phyloP scores from a whole-genome alignment of 768 basidiomycete species.

The Termitomyces sp. region DNA sequence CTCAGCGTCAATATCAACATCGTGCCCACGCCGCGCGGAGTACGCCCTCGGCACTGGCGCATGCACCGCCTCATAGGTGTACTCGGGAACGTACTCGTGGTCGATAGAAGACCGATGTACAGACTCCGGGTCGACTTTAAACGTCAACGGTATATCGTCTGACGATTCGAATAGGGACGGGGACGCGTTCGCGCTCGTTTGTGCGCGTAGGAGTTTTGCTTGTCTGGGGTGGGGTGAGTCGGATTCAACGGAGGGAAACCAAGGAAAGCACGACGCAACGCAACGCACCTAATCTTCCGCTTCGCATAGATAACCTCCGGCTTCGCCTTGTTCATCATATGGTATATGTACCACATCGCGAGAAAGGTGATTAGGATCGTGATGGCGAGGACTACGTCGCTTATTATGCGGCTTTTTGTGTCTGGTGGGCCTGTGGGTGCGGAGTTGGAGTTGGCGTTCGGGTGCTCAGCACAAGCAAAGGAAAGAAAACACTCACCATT shows the following conservation, averaged over 20 bases:
- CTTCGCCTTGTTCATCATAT: slow-evolving; percentile 66
- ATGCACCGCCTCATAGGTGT: too few relatives aligned
- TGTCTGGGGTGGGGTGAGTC: slow-evolving; percentile 36
- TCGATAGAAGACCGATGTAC: slow-evolving; percentile 20
- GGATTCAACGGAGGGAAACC: too few relatives aligned
- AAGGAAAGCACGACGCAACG: too few relatives aligned
- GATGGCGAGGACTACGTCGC: slow-evolving; percentile 61
- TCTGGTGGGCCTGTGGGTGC: slow-evolving; percentile 28
- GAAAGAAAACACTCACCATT: slow-evolving; percentile 23
- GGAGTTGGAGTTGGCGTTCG: too few relatives aligned
- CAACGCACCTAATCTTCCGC: slow-evolving; percentile 61
- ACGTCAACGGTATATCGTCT: slow-evolving; percentile 36
- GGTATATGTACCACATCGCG: slow-evolving; percentile 85
- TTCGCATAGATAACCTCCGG: slow-evolving; percentile 64
- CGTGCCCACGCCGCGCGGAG: too few relatives aligned
- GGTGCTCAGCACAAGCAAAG: too few relatives aligned
- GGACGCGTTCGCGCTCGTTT: too few relatives aligned
- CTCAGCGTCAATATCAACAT: too few relatives aligned
- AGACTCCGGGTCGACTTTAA: slow-evolving; percentile 30
- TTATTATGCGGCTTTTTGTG: slow-evolving; percentile 60
- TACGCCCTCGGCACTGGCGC: too few relatives aligned
- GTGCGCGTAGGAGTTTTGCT: slow-evolving; percentile 41
- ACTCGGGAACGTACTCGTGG: background rate
- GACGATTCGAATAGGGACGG: slow-evolving; percentile 20
- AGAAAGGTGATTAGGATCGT: slow-evolving; percentile 69